These are phyloP conservation scores for Geum urbanum DNA, from an alignment of 306 rosid genomes.

Conservation along the genomic window DNA sequence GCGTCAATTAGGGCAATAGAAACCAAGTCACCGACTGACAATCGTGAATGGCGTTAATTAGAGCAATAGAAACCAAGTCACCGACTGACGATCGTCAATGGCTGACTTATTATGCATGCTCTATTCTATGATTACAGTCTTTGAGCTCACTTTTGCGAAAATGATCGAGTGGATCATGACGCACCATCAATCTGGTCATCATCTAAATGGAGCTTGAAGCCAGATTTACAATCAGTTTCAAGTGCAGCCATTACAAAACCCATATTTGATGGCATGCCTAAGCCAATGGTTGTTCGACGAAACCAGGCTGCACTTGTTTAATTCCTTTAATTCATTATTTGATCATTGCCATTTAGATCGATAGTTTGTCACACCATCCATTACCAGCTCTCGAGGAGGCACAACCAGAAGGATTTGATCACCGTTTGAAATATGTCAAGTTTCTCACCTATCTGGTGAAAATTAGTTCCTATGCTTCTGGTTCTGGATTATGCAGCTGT, in stretches of 20 bases:
- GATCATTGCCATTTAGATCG: constrained; percentile 37
- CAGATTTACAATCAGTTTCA: constrained; percentile 65
- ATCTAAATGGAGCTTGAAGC: constrained; percentile 66
- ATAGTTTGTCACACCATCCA: constrained; percentile 24
- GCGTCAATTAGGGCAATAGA: too few relatives aligned
- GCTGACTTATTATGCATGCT: constrained; percentile 98
- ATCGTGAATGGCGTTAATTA: too few relatives aligned
- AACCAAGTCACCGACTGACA: too few relatives aligned
- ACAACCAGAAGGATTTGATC: neutral
- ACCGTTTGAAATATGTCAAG: too few relatives aligned
- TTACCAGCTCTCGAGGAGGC: constrained; percentile 25
- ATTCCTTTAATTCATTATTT: constrained; percentile 14
- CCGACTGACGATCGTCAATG: constrained; percentile 89
- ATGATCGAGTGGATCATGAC: constrained; percentile 81
- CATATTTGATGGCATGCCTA: constrained; percentile 81
- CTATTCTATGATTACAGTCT: constrained; percentile 81
- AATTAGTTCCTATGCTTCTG: neutral
- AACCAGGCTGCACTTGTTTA: constrained; percentile 85
- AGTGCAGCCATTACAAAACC: constrained; percentile 57
- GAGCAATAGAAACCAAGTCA: constrained; percentile 89
- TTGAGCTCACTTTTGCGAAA: constrained; percentile 87
- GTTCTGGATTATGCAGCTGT: constrained; percentile 2
- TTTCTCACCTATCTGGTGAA: neutral
- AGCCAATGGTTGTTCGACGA: constrained; percentile 53
- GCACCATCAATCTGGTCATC: constrained; percentile 61